A percentile compares a stretch with the other conserved stretches of the same genome.
These are phyloP conservation scores for Strobilomyces dryophilus DNA, from an alignment of 768 basidiomycete genomes.

Conservation along the genomic window DNA sequence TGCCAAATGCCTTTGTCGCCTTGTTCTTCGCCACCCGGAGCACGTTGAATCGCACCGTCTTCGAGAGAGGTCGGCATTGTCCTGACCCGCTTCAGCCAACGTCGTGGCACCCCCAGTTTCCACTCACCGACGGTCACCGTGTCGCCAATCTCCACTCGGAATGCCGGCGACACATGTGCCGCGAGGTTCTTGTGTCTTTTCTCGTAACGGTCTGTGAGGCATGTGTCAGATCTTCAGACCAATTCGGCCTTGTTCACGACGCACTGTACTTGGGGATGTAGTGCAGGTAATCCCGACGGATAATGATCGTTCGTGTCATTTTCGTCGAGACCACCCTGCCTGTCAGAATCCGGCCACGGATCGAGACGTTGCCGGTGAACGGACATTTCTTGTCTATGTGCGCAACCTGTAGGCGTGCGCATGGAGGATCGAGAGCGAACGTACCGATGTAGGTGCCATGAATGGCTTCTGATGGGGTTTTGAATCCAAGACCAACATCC, in stretches of 20 bases:
- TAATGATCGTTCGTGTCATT: constrained; percentile 98
- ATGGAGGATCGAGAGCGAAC: constrained; percentile 28
- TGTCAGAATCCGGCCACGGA: constrained; percentile 97
- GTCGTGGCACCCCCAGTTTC: neutral
- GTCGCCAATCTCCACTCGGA: constrained; percentile 96
- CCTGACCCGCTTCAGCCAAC: constrained; percentile 40
- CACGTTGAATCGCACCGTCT: constrained; percentile 99
- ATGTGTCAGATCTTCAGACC: constrained; percentile 8
- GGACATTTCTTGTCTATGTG: constrained; percentile 97
- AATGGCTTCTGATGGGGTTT: constrained; percentile 94
- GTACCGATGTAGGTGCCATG: constrained; percentile 93
- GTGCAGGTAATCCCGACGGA: constrained; percentile 92
- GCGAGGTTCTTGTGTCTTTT: constrained; percentile 99
- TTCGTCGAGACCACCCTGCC: constrained; percentile 98
- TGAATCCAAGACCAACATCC: constrained; percentile 95
- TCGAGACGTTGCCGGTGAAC: constrained; percentile 94
- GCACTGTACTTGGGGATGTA: constrained; percentile 98
- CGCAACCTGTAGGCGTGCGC: neutral
- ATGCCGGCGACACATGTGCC: constrained; percentile 94
- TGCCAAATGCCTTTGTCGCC: constrained; percentile 90
- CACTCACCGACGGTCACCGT: constrained; percentile 89
- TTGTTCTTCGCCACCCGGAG: constrained; percentile 93
- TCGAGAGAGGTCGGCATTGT: constrained; percentile 98
- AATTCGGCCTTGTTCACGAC: constrained; percentile 29
- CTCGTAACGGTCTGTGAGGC: constrained; percentile 85